Base-by-base conservation (phyloP, 148 eudicot genomes). In the Tetragonia tetragonoides region DNA sequence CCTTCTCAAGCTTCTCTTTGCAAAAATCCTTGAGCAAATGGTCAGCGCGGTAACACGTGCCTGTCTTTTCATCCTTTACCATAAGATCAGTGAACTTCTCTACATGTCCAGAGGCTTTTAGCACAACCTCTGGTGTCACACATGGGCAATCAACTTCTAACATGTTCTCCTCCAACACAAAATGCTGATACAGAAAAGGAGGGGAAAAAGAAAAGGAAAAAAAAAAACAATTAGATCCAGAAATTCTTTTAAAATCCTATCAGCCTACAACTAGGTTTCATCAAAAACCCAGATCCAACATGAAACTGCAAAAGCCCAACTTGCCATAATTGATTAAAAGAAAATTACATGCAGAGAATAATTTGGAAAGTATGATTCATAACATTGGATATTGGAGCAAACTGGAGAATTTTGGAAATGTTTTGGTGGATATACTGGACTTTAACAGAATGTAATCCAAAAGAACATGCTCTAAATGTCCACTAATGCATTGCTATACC, bases 61-160 rank as follows among this genome's bases (percentile, higher is more conserved):
- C 99, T 11, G 94, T 87, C 80, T 95, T 95, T 80, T 88, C 96
- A 83, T 95, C 94, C 80, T 91, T 95, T 23, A 93, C 99, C 99
- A 95, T 95, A 75, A 93, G 97, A 81, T 95, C 97, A 41, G 99
- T 95, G 79, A 95, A 93, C 87, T 95, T 95, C 44, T 95, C 99
- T 38, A 95, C 99, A 73, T 95, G 97, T 46, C 99, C 99, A 0
- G 99, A 93, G 5, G 99, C 99, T 87, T 90, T 95, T 28, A 95
- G 85, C 75, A 95, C 99, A 46, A 87, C 75, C 83, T 95, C 99
- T n/a, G 99, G 99, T 56, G 99, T 95, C 73, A 95, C 99, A 78
- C 96, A 95, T 0, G 99, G 97, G 78, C 99, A 92, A 85, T 95
- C 99, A 37, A 95, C 99, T 79, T 95, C 99, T 79, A 95, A 64